phyloP scores from a whole-genome alignment of 306 rosid genomes.

The Cucumis cinereus region DNA sequence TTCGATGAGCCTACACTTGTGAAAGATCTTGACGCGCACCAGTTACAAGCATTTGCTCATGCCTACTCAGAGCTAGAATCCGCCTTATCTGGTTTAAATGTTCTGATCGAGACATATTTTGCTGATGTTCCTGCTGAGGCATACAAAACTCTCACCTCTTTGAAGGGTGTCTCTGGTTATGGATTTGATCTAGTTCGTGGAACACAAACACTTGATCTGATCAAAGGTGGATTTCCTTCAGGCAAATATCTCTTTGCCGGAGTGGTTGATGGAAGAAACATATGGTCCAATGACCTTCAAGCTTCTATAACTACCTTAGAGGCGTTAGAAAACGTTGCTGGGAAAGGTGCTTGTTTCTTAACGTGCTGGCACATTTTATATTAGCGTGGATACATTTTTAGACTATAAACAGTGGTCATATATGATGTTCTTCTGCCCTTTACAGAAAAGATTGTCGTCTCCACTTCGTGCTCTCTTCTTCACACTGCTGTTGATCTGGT shows the following conservation, averaged over 20 bases:
- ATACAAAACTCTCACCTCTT: constrained; percentile 54
- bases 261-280: constrained; percentile 83
- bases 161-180: constrained; percentile 63
- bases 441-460: constrained; percentile 68
- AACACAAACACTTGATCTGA: constrained; percentile 56
- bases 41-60: constrained; percentile 49
- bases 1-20: constrained; percentile 82
- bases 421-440: background rate
- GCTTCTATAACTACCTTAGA: constrained; percentile 42
- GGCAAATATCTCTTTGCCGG: constrained; percentile 79
- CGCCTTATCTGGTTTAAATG: constrained; percentile 50
- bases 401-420: background rate
- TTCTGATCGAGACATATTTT: constrained; percentile 65
- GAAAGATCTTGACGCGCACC: constrained; percentile 57
- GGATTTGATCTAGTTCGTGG: constrained; percentile 84
- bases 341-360: constrained; percentile 38
- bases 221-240: constrained; percentile 58
- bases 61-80: constrained; percentile 62
- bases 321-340: constrained; percentile 45
- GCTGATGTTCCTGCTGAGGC: constrained; percentile 64
- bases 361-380: background rate
- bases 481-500: constrained; percentile 86
- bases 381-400: background rate
- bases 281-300: constrained; percentile 71
- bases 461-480: constrained; percentile 85